Evolutionary conservation across 176 grass and related monocot species (phyloP).

Genomic region (Themeda triandra): DNA sequence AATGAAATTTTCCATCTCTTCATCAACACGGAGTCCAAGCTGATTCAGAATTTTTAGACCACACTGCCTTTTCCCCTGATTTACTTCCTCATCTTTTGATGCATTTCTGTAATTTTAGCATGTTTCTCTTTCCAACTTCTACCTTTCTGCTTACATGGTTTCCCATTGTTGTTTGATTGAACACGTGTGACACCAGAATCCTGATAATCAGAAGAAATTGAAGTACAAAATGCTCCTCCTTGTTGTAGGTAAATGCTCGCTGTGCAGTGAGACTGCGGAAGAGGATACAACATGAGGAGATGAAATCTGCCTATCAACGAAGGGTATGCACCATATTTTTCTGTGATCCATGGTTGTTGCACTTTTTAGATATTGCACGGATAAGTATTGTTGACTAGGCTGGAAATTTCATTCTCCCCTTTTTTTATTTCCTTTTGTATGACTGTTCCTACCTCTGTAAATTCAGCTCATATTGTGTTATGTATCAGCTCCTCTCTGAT

Average conservation of each 20-base stretch:
- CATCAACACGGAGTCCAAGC: not conserved
- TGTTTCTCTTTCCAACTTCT: not conserved
- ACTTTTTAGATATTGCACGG: not conserved
- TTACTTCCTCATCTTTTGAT: not conserved
- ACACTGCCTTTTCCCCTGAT: not conserved
- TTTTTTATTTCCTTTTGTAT: constrained; percentile 14
- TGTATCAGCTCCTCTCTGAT: constrained; percentile 85
- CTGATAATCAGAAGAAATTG: not conserved
- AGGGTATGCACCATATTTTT: constrained; percentile 53
- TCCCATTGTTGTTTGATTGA: not conserved
- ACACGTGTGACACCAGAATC: constrained; percentile 11
- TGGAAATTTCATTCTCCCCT: not conserved
- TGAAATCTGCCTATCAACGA: constrained; percentile 71
- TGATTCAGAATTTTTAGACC: not conserved
- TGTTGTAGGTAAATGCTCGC: constrained; percentile 63
- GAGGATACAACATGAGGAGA: constrained; percentile 69
- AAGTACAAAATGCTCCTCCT: not conserved
- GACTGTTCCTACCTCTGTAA: not conserved
- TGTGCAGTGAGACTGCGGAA: constrained; percentile 65
- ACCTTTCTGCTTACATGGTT: not conserved
- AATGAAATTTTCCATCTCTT: not conserved
- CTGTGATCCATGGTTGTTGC: constrained; percentile 23
- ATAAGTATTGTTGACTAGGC: constrained; percentile 3
- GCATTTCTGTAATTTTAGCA: not conserved
- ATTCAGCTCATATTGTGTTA: constrained; percentile 36